Conservation (phyloP, 2,329 filamentous ascomycete species). For the Xylaria arbuscula region DNA sequence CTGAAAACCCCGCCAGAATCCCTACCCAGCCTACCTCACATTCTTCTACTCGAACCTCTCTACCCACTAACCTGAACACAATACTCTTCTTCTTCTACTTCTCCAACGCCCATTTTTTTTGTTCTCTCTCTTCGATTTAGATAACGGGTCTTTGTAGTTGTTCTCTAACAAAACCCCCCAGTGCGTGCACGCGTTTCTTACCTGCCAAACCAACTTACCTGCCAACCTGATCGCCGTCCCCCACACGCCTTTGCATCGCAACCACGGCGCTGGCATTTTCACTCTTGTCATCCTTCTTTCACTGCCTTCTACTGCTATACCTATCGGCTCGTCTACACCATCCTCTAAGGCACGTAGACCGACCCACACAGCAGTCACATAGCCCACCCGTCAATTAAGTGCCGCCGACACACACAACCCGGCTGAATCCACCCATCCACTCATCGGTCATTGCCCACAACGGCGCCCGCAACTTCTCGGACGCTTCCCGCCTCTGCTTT, state of each 20-base stretch:
- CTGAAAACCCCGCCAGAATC: conserved; percentile 49
- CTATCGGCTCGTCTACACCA: conserved; percentile 31
- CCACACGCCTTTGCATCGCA: conserved; percentile 31
- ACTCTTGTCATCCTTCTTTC: conserved; percentile 19
- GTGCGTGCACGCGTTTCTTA: conserved; percentile 35
- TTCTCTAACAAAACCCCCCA: conserved; percentile 36
- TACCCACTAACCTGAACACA: conserved; percentile 35
- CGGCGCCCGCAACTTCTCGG: conserved; percentile 45
- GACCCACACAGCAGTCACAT: conserved; percentile 34
- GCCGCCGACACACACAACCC: conserved; percentile 35
- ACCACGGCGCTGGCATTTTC: conserved; percentile 30
- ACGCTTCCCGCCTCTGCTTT: conserved; percentile 42
- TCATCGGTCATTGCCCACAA: conserved; percentile 48
- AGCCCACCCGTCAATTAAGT: conserved; percentile 38
- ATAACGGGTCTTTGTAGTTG: conserved; percentile 26
- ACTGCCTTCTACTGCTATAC: conserved; percentile 24
- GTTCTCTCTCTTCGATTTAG: conserved; percentile 18
- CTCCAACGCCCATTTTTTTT: conserved; percentile 34
- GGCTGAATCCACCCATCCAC: conserved; percentile 35
- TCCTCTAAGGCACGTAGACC: conserved; percentile 33
- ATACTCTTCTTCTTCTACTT: conserved; percentile 37
- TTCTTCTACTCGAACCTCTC: conserved; percentile 46
- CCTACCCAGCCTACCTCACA: conserved; percentile 43
- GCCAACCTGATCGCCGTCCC: conserved; percentile 29
- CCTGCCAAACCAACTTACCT: conserved; percentile 21